Evolutionary conservation across 768 basidiomycete species (phyloP), one percentile per base, ranked within the genome.

Genomic region (Strobilomyces echinocephalus): DNA sequence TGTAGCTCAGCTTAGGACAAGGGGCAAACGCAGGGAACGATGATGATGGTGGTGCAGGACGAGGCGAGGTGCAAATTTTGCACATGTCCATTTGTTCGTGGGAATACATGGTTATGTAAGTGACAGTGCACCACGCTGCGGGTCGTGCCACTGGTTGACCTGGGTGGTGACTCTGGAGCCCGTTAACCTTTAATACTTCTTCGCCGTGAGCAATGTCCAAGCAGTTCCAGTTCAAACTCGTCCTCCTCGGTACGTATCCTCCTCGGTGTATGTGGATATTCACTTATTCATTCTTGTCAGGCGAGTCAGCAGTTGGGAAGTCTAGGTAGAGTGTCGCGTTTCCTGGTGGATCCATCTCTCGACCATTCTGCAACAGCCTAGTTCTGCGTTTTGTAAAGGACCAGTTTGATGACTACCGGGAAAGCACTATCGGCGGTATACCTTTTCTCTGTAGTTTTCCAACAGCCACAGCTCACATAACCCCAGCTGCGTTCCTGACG

Each of bases 281-380:
- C n/a, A 26, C 58, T 62, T 34, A 66, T 58, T 11, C 55, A 24
- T 42, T 53, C 12, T 31, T 26, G 45, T 39, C 66, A 97, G 94
- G 95, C 63, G 95, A 97, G 77, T 94, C 91, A 38, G 95, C 97
- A 41, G 97, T 99, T 46, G 97, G 97, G 49, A 99, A 99, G 79
- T 91, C 88, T 56, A 91, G 90, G 91, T 91, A 72, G 51, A 66
- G 51, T 46, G 52, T 38, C 20, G 34, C 44, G 24, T 35, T 40
- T 35, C 31, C 39, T 45, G n/a, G 47, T 58, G 61, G 53, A 35
- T 40, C 67, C 70, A 65, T 66, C 56, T 47, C 55, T 67, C 53
- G 52, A 56, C 47, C 45, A 30, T 47, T 56, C 40, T 51, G 60
- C 59, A 62, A 67, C 65, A 95, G 91, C 74, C 73, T 98, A 59